Evolutionary conservation across 805 yeast genomes (phyloP), one percentile per base, ranked within the genome.

Genomic region (Saccharomycopsis capsularis): DNA sequence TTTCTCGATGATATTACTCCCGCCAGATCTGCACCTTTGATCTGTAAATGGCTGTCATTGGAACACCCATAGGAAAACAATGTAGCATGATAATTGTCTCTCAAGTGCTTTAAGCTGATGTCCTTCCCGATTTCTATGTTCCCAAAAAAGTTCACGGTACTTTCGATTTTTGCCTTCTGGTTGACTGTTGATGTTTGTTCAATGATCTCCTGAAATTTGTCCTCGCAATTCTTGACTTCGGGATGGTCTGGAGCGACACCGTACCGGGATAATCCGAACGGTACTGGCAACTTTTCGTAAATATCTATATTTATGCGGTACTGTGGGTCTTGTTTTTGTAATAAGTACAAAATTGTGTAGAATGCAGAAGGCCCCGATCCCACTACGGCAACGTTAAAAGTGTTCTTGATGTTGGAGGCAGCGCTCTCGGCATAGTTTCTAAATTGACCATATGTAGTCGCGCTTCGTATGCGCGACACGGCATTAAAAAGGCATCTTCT

Each of bases 181-280:
- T 50, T 40, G 3, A 19, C 44, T 11, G 44, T 18, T 4, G 21
- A 13, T 18, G 50, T 58, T 25, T 58, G 55, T 13, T 61, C 49
- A 15, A 68, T 68, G 21, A 71, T 68, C 47, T 81, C 80, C 7
- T 73, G 74, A 60, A 93, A 83, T 46, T 89, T 81, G 18, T 84
- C 70, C 45, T 71, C 75, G 58, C 93, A 85, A 52, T 81, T 81
- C 63, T 90, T 91, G 29, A 93, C 98, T 59, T 93, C 98, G 0
- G 96, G 96, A 65, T 93, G 97, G 65, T 93, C 99, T 2, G 99
- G 99, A 0, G 99, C 97, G n/a, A 93, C 98, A 1, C 99, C 99
- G 61, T 77, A 90, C 32, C 99, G 67, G 38, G 90, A 81, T 30
- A 93, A 71, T 0, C 99, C 99, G 67, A 75, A 91, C 0, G 99